phyloP scores from a whole-genome alignment of 495 filamentous ascomycete species.

The Cercophora sp. region DNA sequence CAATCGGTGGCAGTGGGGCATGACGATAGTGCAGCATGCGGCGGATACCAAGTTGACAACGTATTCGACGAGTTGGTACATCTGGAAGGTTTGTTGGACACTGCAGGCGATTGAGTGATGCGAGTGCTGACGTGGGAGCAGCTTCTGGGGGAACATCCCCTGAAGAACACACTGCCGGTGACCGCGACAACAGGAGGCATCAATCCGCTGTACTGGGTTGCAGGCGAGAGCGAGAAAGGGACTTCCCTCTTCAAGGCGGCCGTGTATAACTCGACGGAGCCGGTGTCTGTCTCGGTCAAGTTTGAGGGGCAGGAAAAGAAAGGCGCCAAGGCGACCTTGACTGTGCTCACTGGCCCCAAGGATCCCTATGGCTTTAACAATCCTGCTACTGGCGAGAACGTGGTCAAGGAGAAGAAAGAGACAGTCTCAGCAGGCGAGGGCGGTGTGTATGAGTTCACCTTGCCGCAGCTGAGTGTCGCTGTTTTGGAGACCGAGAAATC shows the following conservation, averaged over 20 bases:
- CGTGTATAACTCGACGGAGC: slow-evolving; percentile 58
- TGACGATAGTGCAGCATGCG: slow-evolving; percentile 49
- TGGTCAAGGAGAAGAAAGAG: slow-evolving; percentile 38
- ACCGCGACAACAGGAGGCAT: slow-evolving; percentile 40
- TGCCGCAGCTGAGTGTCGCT: slow-evolving; percentile 51
- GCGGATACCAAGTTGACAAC: slow-evolving; percentile 50
- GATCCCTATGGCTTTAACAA: slow-evolving; percentile 39
- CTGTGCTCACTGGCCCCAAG: slow-evolving; percentile 52
- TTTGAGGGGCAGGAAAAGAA: slow-evolving; percentile 49
- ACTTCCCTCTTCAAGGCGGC: slow-evolving; percentile 57
- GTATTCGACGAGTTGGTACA: slow-evolving; percentile 39
- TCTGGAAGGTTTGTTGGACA: slow-evolving; percentile 41
- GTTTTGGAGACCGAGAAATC: slow-evolving; percentile 38
- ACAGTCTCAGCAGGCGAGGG: slow-evolving; percentile 41
- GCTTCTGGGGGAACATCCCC: slow-evolving; percentile 48
- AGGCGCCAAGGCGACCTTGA: slow-evolving; percentile 50
- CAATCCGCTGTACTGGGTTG: slow-evolving; percentile 59
- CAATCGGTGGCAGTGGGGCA: slow-evolving; percentile 41
- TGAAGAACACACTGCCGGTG: slow-evolving; percentile 53
- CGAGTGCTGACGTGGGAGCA: no score
- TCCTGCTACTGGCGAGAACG: slow-evolving; percentile 31
- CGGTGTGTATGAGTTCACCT: slow-evolving; percentile 45
- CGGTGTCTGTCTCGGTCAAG: slow-evolving; percentile 45
- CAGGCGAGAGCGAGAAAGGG: slow-evolving; percentile 33
- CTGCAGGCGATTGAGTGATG: no score